Base-by-base conservation (phyloP, 305 asterid species). In the Caryopteris hybrid region DNA sequence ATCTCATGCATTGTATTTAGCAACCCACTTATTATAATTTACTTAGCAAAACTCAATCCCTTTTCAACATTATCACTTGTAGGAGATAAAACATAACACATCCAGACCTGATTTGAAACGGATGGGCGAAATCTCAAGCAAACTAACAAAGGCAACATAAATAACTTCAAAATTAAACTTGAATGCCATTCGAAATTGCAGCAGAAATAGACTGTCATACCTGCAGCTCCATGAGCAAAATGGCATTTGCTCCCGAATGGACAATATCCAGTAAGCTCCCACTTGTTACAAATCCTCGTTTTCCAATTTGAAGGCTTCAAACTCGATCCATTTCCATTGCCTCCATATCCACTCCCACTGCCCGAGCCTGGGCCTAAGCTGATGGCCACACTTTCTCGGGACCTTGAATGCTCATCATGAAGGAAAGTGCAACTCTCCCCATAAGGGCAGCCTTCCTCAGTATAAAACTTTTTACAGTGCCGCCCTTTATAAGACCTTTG, bases 171-270 rank as follows among this genome's bases (percentile, higher is more conserved):
- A 38, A 53, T 11, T n/a, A n/a, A 6, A 61, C 13, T 36, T 16
- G 22, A 38, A 20, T 57, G 22, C 42, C 8, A 54, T n/a, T 48
- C 14, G 59, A 3, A 64, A 70, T 22, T 20, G 43, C 20, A 51
- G 22, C 20, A 62, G 41, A 69, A 25, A n/a, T 18, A 59, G 39
- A 43, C 4, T 5, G 36, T 3, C 38, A 27, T 73, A 78, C 83
- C 81, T 75, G 83, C 84, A 71, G 79, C 77, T 23, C 97, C 95
- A 81, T 91, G 97, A 78, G 97, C 96, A 82, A 91, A 91, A 83
- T 88, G 95, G 61, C 97, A 91, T 87, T 91, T 91, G 85, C 76
- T 82, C 21, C 97, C 95, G 20, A 85, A 91, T 8, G 96, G 96
- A 62, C 96, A 91, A 70, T 87, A 88, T 7, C 97, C 97, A 0